Evolutionary conservation across 176 grass and related monocot genomes (phyloP).

Genomic region (Oryza meridionalis): DNA sequence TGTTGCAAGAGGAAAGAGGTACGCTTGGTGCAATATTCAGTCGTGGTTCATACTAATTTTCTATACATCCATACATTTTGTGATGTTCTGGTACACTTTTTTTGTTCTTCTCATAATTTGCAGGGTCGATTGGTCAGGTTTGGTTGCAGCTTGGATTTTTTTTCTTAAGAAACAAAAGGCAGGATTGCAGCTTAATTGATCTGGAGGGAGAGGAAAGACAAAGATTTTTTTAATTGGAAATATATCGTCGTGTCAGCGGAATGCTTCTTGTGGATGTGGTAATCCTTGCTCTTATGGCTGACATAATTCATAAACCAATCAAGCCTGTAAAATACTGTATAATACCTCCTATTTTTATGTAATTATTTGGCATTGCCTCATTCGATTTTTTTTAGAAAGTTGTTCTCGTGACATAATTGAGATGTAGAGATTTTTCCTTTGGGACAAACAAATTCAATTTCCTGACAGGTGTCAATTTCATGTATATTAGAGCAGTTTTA

Average conservation of each 20-base stretch:
- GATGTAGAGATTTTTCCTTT: not conserved
- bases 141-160: not conserved
- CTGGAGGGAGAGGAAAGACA: not conserved
- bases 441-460: not conserved
- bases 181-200: not conserved
- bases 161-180: no score
- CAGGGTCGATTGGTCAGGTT: not conserved
- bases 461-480: not conserved
- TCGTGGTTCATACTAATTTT: not conserved
- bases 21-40: constrained; percentile 1
- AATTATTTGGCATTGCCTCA: not conserved
- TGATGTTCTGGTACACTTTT: not conserved
- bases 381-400: not conserved
- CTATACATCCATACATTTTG: not conserved
- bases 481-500: no score
- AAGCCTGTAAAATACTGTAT: not conserved
- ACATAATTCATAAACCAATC: not conserved
- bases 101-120: not conserved
- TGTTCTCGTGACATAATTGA: not conserved
- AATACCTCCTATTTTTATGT: not conserved
- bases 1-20: constrained; percentile 18
- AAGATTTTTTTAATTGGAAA: not conserved
- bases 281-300: constrained; percentile 4
- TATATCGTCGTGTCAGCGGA: not conserved
- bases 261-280: constrained; percentile 36